A percentile compares a stretch with the other conserved stretches of the same genome.
Conservation (phyloP, 768 basidiomycete genomes). For the Leucocoprinus sp. region DNA sequence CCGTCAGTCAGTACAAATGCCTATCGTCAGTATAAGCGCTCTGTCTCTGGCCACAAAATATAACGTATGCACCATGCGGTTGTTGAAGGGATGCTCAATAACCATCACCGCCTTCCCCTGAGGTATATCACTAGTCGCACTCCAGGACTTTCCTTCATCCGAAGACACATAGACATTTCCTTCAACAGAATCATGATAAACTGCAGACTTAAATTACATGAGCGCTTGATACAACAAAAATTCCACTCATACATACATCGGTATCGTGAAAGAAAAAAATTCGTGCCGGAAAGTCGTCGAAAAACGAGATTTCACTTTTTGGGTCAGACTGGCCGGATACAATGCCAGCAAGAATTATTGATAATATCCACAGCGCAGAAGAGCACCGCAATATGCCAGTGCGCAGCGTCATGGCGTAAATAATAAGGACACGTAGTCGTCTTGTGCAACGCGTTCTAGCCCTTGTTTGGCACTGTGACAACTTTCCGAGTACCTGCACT, state of each 20-base stretch:
- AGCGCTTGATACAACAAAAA: background rate
- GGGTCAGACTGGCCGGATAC: constrained; percentile 21
- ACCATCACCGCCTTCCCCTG: constrained; percentile 59
- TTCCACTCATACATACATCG: constrained; percentile 36
- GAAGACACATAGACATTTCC: constrained; percentile 70
- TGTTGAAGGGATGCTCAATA: constrained; percentile 83
- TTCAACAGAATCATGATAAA: constrained; percentile 71
- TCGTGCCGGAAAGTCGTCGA: constrained; percentile 65
- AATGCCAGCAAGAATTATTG: background rate
- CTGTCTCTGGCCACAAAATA: background rate
- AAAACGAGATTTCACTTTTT: constrained; percentile 39
- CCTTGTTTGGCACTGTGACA: constrained; percentile 7
- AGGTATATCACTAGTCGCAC: constrained; percentile 41
- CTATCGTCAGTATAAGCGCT: constrained; percentile 28
- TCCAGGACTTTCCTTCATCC: constrained; percentile 79
- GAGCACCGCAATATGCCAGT: constrained; percentile 7
- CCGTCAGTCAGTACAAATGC: constrained; percentile 78
- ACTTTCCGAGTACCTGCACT: constrained; percentile 5
- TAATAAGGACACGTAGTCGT: constrained; percentile 11
- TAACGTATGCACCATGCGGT: constrained; percentile 47
- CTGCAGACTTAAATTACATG: constrained; percentile 28
- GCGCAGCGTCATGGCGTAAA: background rate
- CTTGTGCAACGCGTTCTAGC: background rate
- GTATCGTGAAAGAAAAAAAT: constrained; percentile 94
- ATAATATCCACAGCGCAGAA: constrained; percentile 3